Evolutionary conservation across 805 yeast species (phyloP).

Genomic region (Cyberlindnera euphorbiae): DNA sequence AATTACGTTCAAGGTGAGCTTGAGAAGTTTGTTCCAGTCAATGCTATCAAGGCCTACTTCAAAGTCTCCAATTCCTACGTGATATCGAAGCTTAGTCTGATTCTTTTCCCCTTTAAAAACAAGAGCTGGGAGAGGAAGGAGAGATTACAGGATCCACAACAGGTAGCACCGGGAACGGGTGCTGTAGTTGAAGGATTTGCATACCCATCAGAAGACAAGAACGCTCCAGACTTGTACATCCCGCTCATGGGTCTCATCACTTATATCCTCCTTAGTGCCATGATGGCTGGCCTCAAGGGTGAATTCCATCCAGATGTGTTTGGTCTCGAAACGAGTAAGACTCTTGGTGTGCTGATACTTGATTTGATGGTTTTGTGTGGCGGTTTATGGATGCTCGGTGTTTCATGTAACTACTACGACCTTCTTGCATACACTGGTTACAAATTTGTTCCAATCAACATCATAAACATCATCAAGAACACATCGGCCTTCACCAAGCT

Average conservation of each 20-base stretch:
- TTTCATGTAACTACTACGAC: slow-evolving; percentile 73
- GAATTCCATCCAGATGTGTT: slow-evolving; percentile 90
- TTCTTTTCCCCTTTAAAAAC: slow-evolving; percentile 82
- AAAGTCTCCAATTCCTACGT: slow-evolving; percentile 90
- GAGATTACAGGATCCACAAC: slow-evolving; percentile 32
- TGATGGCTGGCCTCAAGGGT: slow-evolving; percentile 80
- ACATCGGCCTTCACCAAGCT: slow-evolving; percentile 36
- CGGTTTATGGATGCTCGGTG: slow-evolving; percentile 76
- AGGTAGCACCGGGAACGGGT: slow-evolving; percentile 1
- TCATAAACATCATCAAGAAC: slow-evolving; percentile 49
- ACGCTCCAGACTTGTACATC: slow-evolving; percentile 94
- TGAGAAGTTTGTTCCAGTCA: slow-evolving; percentile 42
- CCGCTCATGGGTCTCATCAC: slow-evolving; percentile 92
- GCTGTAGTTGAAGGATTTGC: slow-evolving; percentile 39
- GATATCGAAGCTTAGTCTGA: slow-evolving; percentile 60
- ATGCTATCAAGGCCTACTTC: slow-evolving; percentile 78
- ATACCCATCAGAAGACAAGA: slow-evolving; percentile 79
- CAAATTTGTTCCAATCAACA: slow-evolving; percentile 78
- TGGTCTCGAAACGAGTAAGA: slow-evolving; percentile 82
- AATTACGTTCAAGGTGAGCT: slow-evolving; percentile 65
- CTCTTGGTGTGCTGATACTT: slow-evolving; percentile 72
- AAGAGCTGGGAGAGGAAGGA: slow-evolving; percentile 71
- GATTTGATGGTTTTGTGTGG: slow-evolving; percentile 75
- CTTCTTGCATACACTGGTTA: slow-evolving; percentile 87
- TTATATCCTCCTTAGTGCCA: slow-evolving; percentile 78